Conservation (phyloP, 192 early-diverging fungal genomes). For the Podila epigama region DNA sequence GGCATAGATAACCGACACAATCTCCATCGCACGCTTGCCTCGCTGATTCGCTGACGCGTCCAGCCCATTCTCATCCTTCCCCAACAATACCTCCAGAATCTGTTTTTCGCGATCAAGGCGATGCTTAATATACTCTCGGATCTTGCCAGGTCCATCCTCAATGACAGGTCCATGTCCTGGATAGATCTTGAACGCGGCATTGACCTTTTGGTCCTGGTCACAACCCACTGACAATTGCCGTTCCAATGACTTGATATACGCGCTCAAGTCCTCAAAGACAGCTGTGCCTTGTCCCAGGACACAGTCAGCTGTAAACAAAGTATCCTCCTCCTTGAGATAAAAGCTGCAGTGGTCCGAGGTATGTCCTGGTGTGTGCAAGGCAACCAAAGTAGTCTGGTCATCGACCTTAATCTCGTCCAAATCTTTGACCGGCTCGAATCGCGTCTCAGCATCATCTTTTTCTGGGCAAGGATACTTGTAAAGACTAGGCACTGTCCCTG, state of each 20-base stretch:
- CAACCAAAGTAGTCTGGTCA: conserved; percentile 63
- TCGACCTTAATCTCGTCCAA: conserved; percentile 68
- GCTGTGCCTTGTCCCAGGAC: conserved; percentile 86
- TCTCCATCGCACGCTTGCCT: conserved; percentile 53
- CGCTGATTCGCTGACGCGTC: not conserved
- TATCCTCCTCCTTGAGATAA: conserved; percentile 68
- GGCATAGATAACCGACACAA: conserved; percentile 61
- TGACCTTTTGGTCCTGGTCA: no score
- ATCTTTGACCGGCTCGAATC: conserved; percentile 52
- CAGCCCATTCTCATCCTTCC: no score
- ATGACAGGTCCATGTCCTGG: conserved; percentile 86
- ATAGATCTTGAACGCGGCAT: conserved; percentile 28
- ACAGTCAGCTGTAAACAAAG: conserved; percentile 82
- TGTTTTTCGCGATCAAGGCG: conserved; percentile 78
- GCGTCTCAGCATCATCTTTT: conserved; percentile 37
- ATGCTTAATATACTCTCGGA: conserved; percentile 82
- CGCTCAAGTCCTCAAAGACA: conserved; percentile 74
- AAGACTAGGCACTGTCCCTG: conserved; percentile 8
- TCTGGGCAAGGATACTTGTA: conserved; percentile 40
- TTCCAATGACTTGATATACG: conserved; percentile 74
- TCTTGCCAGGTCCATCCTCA: conserved; percentile 64
- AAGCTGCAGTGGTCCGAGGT: conserved; percentile 81
- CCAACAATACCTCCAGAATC: conserved; percentile 61
- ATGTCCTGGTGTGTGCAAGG: conserved; percentile 85
- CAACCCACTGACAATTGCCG: conserved; percentile 52